phyloP scores from a whole-genome alignment of 2,329 filamentous ascomycete species.

The Sporothrix phasma region DNA sequence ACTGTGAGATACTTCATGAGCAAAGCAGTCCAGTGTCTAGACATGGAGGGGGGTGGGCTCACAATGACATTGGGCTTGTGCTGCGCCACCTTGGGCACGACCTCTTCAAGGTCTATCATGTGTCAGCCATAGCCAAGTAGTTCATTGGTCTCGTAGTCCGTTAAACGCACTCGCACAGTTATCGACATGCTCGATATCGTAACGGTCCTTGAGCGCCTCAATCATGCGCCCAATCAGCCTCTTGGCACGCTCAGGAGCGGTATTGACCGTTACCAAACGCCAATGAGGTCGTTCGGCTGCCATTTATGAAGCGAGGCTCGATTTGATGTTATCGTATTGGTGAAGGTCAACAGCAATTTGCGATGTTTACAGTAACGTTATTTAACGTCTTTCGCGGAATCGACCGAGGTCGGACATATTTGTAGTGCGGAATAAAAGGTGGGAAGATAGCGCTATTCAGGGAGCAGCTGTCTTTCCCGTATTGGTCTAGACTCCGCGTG shows the following conservation, averaged over 20 bases:
- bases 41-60: background rate
- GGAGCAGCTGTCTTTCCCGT: too few relatives aligned
- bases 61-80: background rate
- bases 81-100: background rate
- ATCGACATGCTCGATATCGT: constrained; percentile 51
- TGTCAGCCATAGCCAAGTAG: background rate
- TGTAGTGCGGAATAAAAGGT: background rate
- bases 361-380: background rate
- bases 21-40: background rate
- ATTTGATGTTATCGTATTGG: too few relatives aligned
- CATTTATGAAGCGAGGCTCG: background rate
- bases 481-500: too few relatives aligned
- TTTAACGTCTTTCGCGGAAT: background rate
- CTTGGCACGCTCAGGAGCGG: constrained; percentile 54
- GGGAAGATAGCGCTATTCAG: too few relatives aligned
- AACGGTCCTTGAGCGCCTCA: constrained; percentile 51
- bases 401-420: background rate
- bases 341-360: too few relatives aligned
- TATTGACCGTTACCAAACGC: constrained; percentile 56
- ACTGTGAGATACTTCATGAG: background rate
- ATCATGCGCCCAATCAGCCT: constrained; percentile 50
- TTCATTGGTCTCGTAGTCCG: too few relatives aligned
- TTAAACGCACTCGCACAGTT: constrained; percentile 52
- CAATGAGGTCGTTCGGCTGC: background rate
- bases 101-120: background rate